phyloP scores from a whole-genome alignment of 2,329 filamentous ascomycete species.

The Aspergillus terreus region DNA sequence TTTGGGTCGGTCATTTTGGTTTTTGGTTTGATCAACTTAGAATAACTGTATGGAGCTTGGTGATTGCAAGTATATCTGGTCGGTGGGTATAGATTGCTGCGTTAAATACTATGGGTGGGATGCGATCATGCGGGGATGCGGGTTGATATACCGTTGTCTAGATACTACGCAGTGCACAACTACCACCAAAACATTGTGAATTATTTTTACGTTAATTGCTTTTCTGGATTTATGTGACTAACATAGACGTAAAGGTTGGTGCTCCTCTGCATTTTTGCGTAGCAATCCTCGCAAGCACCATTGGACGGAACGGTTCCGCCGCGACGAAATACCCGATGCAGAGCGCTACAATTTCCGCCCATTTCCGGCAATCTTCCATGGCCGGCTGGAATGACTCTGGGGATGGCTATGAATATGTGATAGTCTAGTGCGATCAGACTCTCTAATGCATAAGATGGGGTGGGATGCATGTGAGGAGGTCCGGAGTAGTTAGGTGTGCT shows the following conservation, averaged over 20 bases:
- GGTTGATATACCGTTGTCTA: not conserved
- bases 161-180: no score
- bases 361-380: constrained; percentile 12
- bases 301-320: constrained; percentile 16
- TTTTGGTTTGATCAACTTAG: not conserved
- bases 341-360: constrained; percentile 16
- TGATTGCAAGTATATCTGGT: no score
- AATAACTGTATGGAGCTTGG: not conserved
- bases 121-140: not conserved
- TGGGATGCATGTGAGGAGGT: no score
- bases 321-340: constrained; percentile 9
- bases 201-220: no score
- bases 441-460: no score
- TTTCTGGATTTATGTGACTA: no score
- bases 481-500: no score
- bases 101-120: not conserved
- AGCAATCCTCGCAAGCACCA: not conserved
- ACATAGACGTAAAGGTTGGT: no score
- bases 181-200: no score
- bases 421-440: not conserved
- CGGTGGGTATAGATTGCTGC: not conserved
- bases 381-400: not conserved
- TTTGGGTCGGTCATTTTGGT: constrained; percentile 15
- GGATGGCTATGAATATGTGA: not conserved
- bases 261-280: not conserved